Base-by-base conservation (phyloP, 345 rosid species). In the Viola odorata region DNA sequence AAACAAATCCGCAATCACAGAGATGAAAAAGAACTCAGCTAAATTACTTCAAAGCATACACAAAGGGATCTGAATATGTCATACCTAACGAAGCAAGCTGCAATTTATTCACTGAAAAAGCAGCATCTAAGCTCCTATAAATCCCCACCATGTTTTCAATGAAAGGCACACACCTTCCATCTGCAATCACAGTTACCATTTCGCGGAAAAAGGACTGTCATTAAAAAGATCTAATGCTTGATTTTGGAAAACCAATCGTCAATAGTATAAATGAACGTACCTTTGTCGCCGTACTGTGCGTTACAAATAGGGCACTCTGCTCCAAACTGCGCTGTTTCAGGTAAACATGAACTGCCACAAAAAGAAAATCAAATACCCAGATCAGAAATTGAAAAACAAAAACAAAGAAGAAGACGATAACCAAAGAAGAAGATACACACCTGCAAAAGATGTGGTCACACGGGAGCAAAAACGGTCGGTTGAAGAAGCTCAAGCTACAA, bases 401-500 rank as follows among this genome's bases (percentile, higher is more conserved):
- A 60, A 15, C 9, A 17, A 57, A 56, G 13, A 40, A 7, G 14
- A 15, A 9, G 3, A 52, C 14, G 69, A 50, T 14, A 3, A 57
- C 16, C 9, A 13, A 45, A 57, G 55, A 11, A 3, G 0, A 68
- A 14, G 16, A 13, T 49, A 62, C 84, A 23, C 57, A 91, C 96
- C 73, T 58, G 98, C 95, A 91, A 68, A 91, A 84, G 50, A 88
- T 66, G 66, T 91, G 98, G 37, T 85, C 82, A 64, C 98, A 88
- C 14, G 96, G 90, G 53, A 91, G 88, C 82, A 88, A 65, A 69
- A 65, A 53, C 0, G 98, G 95, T 12, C 63, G 70, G 23, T 72
- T 82, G 17, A 86, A 73, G 72, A 91, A 82, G 57, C 75, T 62
- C 63, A 88, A 81, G 61, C 98, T 91, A 86, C 66, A 67, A 61